phyloP scores from a whole-genome alignment of 2,329 filamentous ascomycete species.

The Paecilomyces variotii region DNA sequence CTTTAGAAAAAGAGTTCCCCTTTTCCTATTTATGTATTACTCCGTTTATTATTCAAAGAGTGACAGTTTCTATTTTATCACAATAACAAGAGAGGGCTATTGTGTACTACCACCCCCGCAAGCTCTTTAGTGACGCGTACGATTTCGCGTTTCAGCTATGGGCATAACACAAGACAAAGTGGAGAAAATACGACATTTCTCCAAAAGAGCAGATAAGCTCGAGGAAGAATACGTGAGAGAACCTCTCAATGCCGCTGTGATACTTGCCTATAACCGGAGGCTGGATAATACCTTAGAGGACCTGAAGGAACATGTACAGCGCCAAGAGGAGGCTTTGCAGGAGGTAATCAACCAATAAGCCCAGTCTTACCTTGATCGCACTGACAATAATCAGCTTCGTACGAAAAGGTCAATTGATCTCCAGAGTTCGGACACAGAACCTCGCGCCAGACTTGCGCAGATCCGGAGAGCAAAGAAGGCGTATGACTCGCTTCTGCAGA shows the following conservation, averaged over 20 bases:
- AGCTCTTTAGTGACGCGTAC: not conserved
- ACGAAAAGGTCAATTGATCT: constrained; percentile 22
- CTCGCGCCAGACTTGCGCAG: constrained; percentile 34
- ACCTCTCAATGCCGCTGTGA: constrained; percentile 17
- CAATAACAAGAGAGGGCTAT: not conserved
- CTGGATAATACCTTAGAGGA: constrained; percentile 61
- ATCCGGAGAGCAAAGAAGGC: constrained; percentile 52
- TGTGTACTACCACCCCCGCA: not conserved
- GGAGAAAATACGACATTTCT: constrained; percentile 27
- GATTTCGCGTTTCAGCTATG: constrained; percentile 13
- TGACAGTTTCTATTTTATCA: not conserved
- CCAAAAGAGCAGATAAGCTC: constrained; percentile 23
- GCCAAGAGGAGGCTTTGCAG: constrained; percentile 41
- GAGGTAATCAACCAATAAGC: constrained; percentile 27
- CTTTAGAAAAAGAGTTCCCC: not conserved
- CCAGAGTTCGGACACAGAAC: constrained; percentile 19
- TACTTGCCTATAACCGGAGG: constrained; percentile 26
- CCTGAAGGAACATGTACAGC: constrained; percentile 48
- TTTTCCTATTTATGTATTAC: not conserved
- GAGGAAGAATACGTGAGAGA: constrained; percentile 25
- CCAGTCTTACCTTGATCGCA: not conserved
- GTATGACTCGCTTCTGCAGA: constrained; percentile 55
- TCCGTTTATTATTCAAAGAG: not conserved
- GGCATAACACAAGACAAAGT: constrained; percentile 23
- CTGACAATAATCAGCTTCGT: constrained; percentile 24